phyloP scores from a whole-genome alignment of 768 basidiomycete species.

The Paxillus involutus region DNA sequence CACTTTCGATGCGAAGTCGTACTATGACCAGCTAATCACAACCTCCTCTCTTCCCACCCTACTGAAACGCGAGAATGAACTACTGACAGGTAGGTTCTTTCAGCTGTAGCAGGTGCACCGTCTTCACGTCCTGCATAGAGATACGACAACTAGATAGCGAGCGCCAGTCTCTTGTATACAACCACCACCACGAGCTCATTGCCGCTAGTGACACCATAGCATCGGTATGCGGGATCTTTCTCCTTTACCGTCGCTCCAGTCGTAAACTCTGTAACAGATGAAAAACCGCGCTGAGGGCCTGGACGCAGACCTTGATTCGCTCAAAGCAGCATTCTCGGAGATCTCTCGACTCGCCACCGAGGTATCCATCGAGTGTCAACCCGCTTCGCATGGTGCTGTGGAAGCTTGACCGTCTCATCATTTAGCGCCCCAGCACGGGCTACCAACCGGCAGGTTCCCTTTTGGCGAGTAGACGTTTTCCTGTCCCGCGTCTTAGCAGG shows the following conservation, averaged over 20 bases:
- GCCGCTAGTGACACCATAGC: conserved; percentile 92
- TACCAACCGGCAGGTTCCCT: no score
- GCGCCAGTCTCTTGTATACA: conserved; percentile 88
- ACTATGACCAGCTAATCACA: conserved; percentile 85
- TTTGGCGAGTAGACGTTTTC: no score
- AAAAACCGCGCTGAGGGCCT: conserved; percentile 84
- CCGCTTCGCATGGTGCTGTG: not conserved
- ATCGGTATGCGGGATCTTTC: conserved; percentile 48
- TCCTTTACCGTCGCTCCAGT: not conserved
- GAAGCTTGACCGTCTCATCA: not conserved
- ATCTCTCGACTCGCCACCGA: conserved; percentile 78
- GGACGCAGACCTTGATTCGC: conserved; percentile 79
- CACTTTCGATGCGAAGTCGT: conserved; percentile 79
- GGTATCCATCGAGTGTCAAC: conserved; percentile 48
- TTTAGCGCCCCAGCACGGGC: not conserved
- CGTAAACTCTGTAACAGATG: conserved; percentile 54
- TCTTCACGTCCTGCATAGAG: conserved; percentile 45
- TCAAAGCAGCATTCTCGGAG: conserved; percentile 81
- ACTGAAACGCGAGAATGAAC: conserved; percentile 79
- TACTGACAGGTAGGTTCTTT: conserved; percentile 55
- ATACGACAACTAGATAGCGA: conserved; percentile 87
- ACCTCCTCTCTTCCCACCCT: conserved; percentile 72
- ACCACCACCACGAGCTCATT: conserved; percentile 94
- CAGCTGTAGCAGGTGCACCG: not conserved
- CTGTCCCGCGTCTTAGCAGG: no score